Conservation (phyloP, 805 yeast species). For the Metschnikowia shivogae region DNA sequence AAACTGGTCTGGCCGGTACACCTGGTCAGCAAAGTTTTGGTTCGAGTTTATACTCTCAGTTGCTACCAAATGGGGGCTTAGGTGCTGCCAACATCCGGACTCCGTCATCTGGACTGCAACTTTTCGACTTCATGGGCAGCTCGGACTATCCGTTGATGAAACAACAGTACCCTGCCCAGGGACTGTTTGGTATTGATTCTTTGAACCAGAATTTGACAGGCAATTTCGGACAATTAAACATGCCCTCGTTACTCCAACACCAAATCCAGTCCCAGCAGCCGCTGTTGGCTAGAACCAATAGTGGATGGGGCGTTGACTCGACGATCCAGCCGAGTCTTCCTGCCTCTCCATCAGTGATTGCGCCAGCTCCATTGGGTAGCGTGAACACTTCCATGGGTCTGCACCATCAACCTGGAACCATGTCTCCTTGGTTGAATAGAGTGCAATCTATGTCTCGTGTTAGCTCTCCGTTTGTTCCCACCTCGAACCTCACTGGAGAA, state of each 20-base stretch:
- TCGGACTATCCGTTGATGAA: slow-evolving; percentile 15
- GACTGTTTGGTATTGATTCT: slow-evolving; percentile 28
- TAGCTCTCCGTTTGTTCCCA: slow-evolving; percentile 38
- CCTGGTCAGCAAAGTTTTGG: slow-evolving; percentile 13
- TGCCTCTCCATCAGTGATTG: slow-evolving; percentile 24
- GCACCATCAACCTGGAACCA: slow-evolving; percentile 31
- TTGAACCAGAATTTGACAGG: slow-evolving; percentile 10
- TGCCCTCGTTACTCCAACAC: slow-evolving; percentile 36
- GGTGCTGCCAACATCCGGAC: slow-evolving; percentile 27
- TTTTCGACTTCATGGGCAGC: slow-evolving; percentile 17
- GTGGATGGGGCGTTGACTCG: slow-evolving; percentile 39
- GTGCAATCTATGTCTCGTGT: slow-evolving; percentile 34
- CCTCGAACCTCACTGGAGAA: slow-evolving; percentile 9
- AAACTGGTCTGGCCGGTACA: slow-evolving; percentile 2
- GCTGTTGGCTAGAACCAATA: slow-evolving; percentile 30
- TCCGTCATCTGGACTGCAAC: slow-evolving; percentile 12
- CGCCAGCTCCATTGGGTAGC: slow-evolving; percentile 19
- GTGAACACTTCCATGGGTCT: slow-evolving; percentile 12
- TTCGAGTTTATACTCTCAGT: slow-evolving; percentile 25
- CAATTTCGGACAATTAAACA: slow-evolving; percentile 17
- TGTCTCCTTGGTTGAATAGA: slow-evolving; percentile 40
- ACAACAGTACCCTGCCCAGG: slow-evolving; percentile 21
- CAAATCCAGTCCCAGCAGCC: slow-evolving; percentile 27
- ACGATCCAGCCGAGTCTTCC: slow-evolving; percentile 23
- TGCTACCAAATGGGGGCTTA: slow-evolving; percentile 25